Evolutionary conservation across 441 rosid genomes (phyloP).

Genomic region (Euphorbia schlechtendalii): DNA sequence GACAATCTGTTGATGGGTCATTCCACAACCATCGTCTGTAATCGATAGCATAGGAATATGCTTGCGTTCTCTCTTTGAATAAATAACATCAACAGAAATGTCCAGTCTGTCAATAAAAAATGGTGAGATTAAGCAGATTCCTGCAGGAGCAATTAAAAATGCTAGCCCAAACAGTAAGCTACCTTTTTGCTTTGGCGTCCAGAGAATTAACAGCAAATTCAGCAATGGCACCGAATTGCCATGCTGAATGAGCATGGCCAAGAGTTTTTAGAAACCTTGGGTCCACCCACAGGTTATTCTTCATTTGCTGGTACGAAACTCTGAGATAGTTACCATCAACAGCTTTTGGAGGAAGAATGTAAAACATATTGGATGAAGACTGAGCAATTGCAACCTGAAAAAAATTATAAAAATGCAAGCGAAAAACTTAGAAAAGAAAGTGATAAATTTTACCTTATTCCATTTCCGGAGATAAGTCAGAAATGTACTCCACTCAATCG

Average conservation of each 20-base stretch:
- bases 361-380: constrained; percentile 17
- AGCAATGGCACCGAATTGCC: constrained; percentile 38
- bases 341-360: constrained; percentile 27
- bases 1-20: constrained; percentile 31
- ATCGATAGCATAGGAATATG: constrained; percentile 31
- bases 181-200: constrained; percentile 31
- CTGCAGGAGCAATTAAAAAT: too few relatives aligned
- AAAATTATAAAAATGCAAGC: too few relatives aligned
- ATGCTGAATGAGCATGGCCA: constrained; percentile 32
- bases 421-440: too few relatives aligned
- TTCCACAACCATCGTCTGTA: constrained; percentile 34
- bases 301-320: constrained; percentile 24
- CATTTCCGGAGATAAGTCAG: too few relatives aligned
- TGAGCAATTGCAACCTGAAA: constrained; percentile 27
- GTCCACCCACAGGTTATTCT: constrained; percentile 24
- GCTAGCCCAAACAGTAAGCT: background rate
- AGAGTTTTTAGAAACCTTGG: constrained; percentile 31
- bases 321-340: constrained; percentile 14
- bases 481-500: too few relatives aligned
- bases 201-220: constrained; percentile 36
- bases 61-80: constrained; percentile 25
- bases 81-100: constrained; percentile 25
- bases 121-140: background rate
- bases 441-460: too few relatives aligned
- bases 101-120: constrained; percentile 25